Conservation (phyloP, 768 basidiomycete genomes). For the Rhodotorula toruloides region DNA sequence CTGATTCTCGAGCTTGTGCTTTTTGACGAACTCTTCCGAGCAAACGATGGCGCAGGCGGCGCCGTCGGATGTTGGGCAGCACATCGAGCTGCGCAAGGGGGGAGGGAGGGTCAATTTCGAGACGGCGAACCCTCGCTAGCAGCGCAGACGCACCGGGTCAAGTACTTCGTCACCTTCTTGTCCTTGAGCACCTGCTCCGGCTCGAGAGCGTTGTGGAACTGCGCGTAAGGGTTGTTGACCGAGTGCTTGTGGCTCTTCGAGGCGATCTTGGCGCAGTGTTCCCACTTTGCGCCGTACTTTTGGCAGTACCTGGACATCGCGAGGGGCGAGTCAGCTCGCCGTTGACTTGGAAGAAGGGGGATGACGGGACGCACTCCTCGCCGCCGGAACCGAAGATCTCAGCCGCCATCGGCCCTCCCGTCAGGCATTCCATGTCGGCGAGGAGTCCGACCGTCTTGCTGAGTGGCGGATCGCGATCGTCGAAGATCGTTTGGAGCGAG, state of each 20-base stretch:
- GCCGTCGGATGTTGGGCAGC: slow-evolving; percentile 67
- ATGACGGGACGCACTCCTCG: slow-evolving; percentile 54
- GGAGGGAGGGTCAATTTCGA: no score
- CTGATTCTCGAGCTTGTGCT: slow-evolving; percentile 71
- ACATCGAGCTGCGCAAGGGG: slow-evolving; percentile 78
- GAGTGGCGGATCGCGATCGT: slow-evolving; percentile 33
- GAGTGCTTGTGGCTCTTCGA: slow-evolving; percentile 81
- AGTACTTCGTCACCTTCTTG: slow-evolving; percentile 9
- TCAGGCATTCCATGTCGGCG: slow-evolving; percentile 22
- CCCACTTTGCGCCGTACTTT: slow-evolving; percentile 63
- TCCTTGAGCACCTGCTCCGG: slow-evolving; percentile 47
- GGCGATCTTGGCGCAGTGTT: slow-evolving; percentile 65
- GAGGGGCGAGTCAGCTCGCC: not conserved
- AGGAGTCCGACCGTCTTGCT: slow-evolving; percentile 33
- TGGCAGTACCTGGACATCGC: slow-evolving; percentile 53
- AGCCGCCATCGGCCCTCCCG: slow-evolving; percentile 51
- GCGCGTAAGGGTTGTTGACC: slow-evolving; percentile 75
- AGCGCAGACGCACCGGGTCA: no score
- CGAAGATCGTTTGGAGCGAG: slow-evolving; percentile 31
- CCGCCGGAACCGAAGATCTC: slow-evolving; percentile 67
- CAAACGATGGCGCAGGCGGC: slow-evolving; percentile 64
- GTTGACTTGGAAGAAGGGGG: not conserved
- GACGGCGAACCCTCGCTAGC: no score
- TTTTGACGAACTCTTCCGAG: slow-evolving; percentile 70
- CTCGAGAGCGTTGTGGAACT: slow-evolving; percentile 74